phyloP scores from a whole-genome alignment of 1,284 basidiomycete genomes.

The Pyrrhoderma noxium region DNA sequence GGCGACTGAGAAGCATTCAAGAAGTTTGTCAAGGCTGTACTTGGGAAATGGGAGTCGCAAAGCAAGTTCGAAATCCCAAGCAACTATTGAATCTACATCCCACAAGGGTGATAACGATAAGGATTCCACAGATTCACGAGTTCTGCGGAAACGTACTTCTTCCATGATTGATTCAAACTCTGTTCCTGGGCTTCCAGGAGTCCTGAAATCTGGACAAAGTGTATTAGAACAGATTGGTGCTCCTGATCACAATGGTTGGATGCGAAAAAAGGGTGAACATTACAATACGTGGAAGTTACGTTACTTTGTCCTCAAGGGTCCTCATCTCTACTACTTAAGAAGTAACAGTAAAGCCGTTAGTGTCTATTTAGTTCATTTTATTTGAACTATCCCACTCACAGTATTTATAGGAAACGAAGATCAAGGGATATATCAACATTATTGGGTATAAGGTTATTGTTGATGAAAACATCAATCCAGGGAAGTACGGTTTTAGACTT shows the following conservation, averaged over 20 bases:
- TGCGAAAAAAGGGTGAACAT: conserved; percentile 91
- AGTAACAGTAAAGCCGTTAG: conserved; percentile 63
- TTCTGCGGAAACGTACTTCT: conserved; percentile 27
- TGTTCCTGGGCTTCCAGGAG: conserved; percentile 16
- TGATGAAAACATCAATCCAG: conserved; percentile 89
- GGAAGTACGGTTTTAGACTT: conserved; percentile 92
- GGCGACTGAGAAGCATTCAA: conserved; percentile 22
- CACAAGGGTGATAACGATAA: conserved; percentile 15
- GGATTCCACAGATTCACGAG: conserved; percentile 18
- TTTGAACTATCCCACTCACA: not conserved
- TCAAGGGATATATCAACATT: conserved; percentile 94
- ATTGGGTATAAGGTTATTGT: conserved; percentile 89
- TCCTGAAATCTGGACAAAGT: conserved; percentile 55
- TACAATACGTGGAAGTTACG: conserved; percentile 93
- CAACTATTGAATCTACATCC: conserved; percentile 14
- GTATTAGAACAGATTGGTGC: conserved; percentile 85
- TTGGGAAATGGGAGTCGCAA: conserved; percentile 33
- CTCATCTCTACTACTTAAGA: conserved; percentile 81
- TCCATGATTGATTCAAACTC: conserved; percentile 14
- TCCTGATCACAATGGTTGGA: conserved; percentile 86
- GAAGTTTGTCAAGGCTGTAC: conserved; percentile 46
- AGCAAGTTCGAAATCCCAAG: conserved; percentile 28
- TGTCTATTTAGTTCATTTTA: conserved; percentile 21
- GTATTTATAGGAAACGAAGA: conserved; percentile 68
- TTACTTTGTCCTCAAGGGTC: conserved; percentile 92